Base-by-base conservation (phyloP, 768 basidiomycete genomes). In the Leccinellum albellum region DNA sequence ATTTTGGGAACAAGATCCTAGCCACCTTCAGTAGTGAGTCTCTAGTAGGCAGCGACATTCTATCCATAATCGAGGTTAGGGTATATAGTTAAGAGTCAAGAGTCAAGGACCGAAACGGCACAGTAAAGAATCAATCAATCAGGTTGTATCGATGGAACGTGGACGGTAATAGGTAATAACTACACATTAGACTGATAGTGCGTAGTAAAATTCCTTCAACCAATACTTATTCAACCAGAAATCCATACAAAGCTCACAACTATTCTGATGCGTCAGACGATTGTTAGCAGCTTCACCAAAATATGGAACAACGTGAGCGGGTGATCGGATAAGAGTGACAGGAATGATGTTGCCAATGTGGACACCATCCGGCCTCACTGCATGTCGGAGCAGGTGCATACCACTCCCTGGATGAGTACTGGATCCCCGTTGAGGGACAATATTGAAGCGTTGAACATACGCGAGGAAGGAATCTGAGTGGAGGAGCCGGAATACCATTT, bases 221-320 rank as follows among this genome's bases (percentile, higher is more conserved):
- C 56, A 57, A 33, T 49, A 52, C 9, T 32, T 52, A 20, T 52
- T 52, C 9, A 52, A 20, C 51, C 50, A 51, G 46, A 47, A 26
- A 3, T 42, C 40, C 21, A 20, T 42, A n/a, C 7, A 42, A n/a
- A 42, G 21, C 40, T 42, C 40, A 12, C 21, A 42, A 42, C 40
- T 42, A 10, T 4, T 42, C n/a, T 42, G 40, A 1, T 3, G 40
- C 40, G 17, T 42, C 20, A 42, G 8, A 42, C 20, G 40, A 42
- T 21, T 42, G n/a, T 42, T n/a, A 15, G 40, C 40, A 2, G 8
- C 20, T 21, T 42, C 3, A 21, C 40, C 40, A 12, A 42, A 42
- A 8, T 42, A 4, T 4, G 17, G 40, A 20, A 42, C 21, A 12
- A 42, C 7, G 40, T 42, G 40, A 42, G 40, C 20, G 4, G 40